A percentile compares a stretch with the other conserved stretches of the same genome.
Conservation (phyloP, 495 filamentous ascomycete species). For the Cercophora newfieldiana region DNA sequence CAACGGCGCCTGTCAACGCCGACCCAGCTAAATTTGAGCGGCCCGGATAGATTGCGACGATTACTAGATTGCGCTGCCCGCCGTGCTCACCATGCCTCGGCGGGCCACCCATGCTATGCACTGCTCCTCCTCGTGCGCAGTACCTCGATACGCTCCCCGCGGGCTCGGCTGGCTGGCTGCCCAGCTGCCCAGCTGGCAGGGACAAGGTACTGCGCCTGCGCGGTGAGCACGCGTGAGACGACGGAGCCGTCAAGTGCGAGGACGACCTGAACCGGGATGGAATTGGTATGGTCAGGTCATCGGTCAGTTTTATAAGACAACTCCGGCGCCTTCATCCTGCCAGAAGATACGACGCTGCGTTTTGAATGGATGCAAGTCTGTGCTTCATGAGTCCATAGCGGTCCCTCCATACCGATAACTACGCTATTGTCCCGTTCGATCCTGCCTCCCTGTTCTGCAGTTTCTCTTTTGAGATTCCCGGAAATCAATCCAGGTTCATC, state of each 20-base stretch:
- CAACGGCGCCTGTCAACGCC: conserved; percentile 18
- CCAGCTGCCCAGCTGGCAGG: too few species aligned
- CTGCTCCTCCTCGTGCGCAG: neutral
- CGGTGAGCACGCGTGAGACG: neutral
- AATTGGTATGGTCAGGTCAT: neutral
- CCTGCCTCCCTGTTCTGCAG: conserved; percentile 4
- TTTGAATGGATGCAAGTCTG: neutral
- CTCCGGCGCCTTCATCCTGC: conserved; percentile 1
- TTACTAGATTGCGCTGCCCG: conserved; percentile 4
- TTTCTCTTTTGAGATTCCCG: conserved; percentile 11
- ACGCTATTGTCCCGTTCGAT: neutral
- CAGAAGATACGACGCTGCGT: neutral
- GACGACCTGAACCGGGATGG: neutral
- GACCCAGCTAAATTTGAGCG: conserved; percentile 26
- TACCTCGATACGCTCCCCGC: too few species aligned
- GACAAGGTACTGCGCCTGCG: neutral
- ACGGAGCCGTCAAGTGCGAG: neutral
- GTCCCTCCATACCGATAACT: neutral
- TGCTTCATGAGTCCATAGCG: conserved; percentile 5
- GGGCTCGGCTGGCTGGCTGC: too few species aligned
- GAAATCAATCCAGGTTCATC: conserved; percentile 9
- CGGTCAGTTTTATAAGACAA: conserved; percentile 4
- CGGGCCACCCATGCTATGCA: neutral
- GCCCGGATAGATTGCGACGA: conserved; percentile 29
- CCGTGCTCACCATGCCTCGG: conserved; percentile 3